A percentile compares a stretch with the other conserved stretches of the same genome.
Conservation (phyloP, 306 rosid species). For the Erythrophleum fordii region DNA sequence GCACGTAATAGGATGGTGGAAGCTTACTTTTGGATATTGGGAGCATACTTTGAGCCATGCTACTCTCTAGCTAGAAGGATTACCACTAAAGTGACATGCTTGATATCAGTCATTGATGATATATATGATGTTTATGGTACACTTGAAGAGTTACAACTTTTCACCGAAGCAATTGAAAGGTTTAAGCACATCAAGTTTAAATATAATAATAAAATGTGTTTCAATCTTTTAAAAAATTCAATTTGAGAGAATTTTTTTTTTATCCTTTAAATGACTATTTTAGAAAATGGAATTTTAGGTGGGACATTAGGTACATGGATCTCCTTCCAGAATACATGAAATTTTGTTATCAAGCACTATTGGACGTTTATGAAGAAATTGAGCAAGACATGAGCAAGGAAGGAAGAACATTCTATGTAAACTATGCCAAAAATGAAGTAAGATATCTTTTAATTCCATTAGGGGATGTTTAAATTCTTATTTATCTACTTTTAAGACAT, state of each 20-base stretch:
- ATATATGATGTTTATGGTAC: constrained; percentile 57
- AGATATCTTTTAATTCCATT: too few species aligned
- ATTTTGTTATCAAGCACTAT: background rate
- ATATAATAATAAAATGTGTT: too few species aligned
- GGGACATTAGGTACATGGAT: background rate
- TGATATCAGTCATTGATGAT: constrained; percentile 40
- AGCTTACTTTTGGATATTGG: constrained; percentile 44
- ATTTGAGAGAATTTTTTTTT: background rate
- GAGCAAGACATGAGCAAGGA: constrained; percentile 25
- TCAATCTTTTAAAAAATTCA: too few species aligned
- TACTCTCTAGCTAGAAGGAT: constrained; percentile 27
- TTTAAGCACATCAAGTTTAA: background rate
- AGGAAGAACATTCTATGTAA: constrained; percentile 6
- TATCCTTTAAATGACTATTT: background rate
- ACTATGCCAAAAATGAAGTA: constrained; percentile 39
- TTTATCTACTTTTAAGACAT: too few species aligned
- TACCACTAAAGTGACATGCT: background rate
- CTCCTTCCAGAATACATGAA: constrained; percentile 29
- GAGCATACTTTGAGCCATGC: background rate
- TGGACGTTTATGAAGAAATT: constrained; percentile 23
- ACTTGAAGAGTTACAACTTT: constrained; percentile 43
- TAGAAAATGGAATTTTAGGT: background rate
- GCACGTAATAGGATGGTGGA: constrained; percentile 51
- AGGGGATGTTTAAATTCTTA: too few species aligned
- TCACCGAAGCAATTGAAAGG: constrained; percentile 52